Base-by-base conservation (phyloP, 2,329 filamentous ascomycete species). In the Aspergillus quadricinctus region DNA sequence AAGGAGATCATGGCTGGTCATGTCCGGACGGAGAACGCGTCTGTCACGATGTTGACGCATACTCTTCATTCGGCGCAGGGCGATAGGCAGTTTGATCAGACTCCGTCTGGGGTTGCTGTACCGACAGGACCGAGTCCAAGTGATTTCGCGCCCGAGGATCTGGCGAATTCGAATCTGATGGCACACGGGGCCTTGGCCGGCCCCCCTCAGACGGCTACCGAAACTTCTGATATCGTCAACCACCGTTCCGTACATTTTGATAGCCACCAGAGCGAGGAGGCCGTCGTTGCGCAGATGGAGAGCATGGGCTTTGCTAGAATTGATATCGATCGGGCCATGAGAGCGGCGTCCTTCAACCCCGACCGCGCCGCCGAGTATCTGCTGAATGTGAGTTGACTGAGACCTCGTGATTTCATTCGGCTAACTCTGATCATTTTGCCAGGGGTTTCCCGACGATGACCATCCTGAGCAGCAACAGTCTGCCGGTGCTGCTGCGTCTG, bases 1-100 rank as follows among this genome's bases (percentile, higher is more conserved):
- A 77, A 77, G 52, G 83, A 88, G 56, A 88, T 89, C 49, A 66
- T 89, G 28, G 76, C 77, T 3, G 83, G 84, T 19, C 85, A 84
- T 64, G 78, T 27, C 19, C 35, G 37, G 8, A 49, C 52, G 1
- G 19, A 55, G 4, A 46, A 55, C 45, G 27, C 49, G 25, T 57
- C 56, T 4, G 49, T 57, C 29, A 25, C 21, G 14, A 51, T 48
- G 35, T 35, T 57, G 27, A 55, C 45, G 27, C 52, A 57, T n/a
- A 55, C 56, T 1, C 27, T 57, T 25, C 48, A 25, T 23, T 54
- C 56, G 9, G 56, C 56, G 23, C 52, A 54, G 31, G 56, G 56
- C 0, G 52, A 57, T 43, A 43, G 27, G 14, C 53, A 51, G 29
- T 57, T 57, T 6, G 56, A 55, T 25, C 56, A 55, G 21, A 45